These are phyloP conservation scores for Colletotrichum cordylinicola DNA, from an alignment of 2,329 filamentous ascomycete species.

Conservation along the genomic window DNA sequence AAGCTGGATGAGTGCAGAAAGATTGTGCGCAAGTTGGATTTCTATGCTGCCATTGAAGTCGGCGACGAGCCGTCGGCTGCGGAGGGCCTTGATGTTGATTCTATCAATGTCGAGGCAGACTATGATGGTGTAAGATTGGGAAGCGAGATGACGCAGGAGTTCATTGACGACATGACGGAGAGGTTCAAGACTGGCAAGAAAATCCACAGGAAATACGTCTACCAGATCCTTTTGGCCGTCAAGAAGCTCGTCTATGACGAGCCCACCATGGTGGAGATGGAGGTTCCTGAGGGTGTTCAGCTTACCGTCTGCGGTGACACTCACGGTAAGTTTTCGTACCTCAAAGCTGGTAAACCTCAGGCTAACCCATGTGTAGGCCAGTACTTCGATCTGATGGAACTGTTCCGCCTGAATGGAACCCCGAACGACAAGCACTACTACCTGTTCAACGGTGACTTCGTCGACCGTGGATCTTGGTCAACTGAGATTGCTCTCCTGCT, in stretches of 20 bases:
- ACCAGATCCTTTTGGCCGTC: conserved; percentile 91
- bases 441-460: conserved; percentile 98
- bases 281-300: conserved; percentile 76
- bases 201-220: conserved; percentile 94
- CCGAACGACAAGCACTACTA: conserved; percentile 90
- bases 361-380: conserved; percentile 66
- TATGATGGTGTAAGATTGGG: conserved; percentile 87
- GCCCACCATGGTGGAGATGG: conserved; percentile 94
- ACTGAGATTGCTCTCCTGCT: conserved; percentile 93
- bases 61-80: conserved; percentile 91
- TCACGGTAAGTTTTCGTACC: conserved; percentile 66
- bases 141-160: conserved; percentile 91
- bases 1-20: conserved; percentile 95
- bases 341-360: background rate
- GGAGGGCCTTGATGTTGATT: conserved; percentile 86
- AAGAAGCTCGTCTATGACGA: conserved; percentile 91
- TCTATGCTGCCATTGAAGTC: conserved; percentile 93
- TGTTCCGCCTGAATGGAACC: conserved; percentile 89
- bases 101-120: conserved; percentile 79
- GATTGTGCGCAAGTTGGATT: conserved; percentile 89
- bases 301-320: conserved; percentile 98
- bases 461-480: conserved; percentile 97
- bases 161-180: conserved; percentile 96
- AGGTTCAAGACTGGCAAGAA: conserved; percentile 97
- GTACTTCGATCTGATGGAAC: conserved; percentile 96